phyloP scores from a whole-genome alignment of 2,329 filamentous ascomycete genomes.

The Sporothrix pseudoabietina region DNA sequence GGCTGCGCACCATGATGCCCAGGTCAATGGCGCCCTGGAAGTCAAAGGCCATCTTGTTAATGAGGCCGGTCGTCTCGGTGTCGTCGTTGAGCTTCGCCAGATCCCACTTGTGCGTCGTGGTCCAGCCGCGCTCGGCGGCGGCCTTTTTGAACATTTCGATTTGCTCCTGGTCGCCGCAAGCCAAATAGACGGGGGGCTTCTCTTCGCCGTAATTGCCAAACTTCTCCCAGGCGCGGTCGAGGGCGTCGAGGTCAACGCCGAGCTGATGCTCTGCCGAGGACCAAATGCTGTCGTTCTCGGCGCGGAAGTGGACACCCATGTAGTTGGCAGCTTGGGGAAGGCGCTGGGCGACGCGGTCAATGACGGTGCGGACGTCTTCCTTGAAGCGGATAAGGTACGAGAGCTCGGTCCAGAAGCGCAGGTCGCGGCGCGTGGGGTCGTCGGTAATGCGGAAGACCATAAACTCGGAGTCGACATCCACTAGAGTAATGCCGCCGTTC shows the following conservation, averaged over 20 bases:
- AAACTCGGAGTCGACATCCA: slow-evolving; percentile 41
- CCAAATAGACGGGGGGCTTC: slow-evolving; percentile 41
- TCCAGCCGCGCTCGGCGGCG: slow-evolving; percentile 41
- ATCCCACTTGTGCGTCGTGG: slow-evolving; percentile 43
- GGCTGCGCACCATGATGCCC: slow-evolving; percentile 40
- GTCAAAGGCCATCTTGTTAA: slow-evolving; percentile 41
- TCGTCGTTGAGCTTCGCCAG: slow-evolving; percentile 35
- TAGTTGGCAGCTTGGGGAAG: slow-evolving; percentile 37
- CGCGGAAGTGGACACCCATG: slow-evolving; percentile 44
- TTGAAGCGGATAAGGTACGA: slow-evolving; percentile 41
- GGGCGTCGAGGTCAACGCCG: slow-evolving; percentile 41
- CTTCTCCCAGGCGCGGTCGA: slow-evolving; percentile 41
- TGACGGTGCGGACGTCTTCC: slow-evolving; percentile 37
- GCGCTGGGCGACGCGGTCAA: slow-evolving; percentile 36
- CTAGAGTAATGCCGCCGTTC: slow-evolving; percentile 38
- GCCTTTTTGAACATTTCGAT: slow-evolving; percentile 40
- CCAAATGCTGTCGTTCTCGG: slow-evolving; percentile 45
- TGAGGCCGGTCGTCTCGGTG: slow-evolving; percentile 33
- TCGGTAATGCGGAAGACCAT: slow-evolving; percentile 44
- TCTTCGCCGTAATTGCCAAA: slow-evolving; percentile 34
- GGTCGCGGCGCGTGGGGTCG: slow-evolving; percentile 42
- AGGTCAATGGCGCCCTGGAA: slow-evolving; percentile 44
- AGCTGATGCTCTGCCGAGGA: slow-evolving; percentile 43
- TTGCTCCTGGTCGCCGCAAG: slow-evolving; percentile 43
- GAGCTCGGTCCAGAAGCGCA: slow-evolving; percentile 44